These are phyloP conservation scores for Symbiodinium pilosum DNA, from an alignment of 73 alveolate genomes.

Conservation along the genomic window DNA sequence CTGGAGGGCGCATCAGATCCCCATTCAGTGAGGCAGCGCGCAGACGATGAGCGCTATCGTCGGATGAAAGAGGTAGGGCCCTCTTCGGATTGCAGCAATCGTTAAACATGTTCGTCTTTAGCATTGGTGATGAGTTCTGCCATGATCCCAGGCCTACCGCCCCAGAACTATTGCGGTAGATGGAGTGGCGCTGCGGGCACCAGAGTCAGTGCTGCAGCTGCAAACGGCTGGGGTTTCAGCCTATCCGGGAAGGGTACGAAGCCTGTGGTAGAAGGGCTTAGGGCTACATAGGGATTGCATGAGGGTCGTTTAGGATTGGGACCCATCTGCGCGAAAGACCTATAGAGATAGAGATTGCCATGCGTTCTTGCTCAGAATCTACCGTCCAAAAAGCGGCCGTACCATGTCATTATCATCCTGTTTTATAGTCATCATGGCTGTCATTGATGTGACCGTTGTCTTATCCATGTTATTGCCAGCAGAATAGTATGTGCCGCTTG, in stretches of 20 bases:
- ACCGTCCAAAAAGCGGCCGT: no score
- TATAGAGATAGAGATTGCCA: no score
- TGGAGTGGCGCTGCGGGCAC: constrained; percentile 82
- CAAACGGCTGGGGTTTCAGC: no score
- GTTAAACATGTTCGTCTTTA: not conserved
- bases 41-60: constrained; percentile 46
- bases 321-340: no score
- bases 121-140: not conserved
- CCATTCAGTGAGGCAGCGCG: not conserved
- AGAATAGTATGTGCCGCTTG: no score
- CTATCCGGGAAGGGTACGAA: not conserved
- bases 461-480: no score
- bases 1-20: not conserved
- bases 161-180: constrained; percentile 72
- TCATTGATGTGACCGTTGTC: no score
- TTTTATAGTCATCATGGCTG: no score
- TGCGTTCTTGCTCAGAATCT: no score
- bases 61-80: constrained; percentile 51
- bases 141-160: constrained; percentile 39
- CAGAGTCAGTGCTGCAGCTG: constrained; percentile 13
- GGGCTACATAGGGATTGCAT: no score
- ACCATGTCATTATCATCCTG: no score
- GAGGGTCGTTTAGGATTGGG: no score
- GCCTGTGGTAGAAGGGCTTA: not conserved
- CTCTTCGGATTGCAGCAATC: not conserved